Evolutionary conservation across 2,329 filamentous ascomycete genomes (phyloP).

Genomic region (Fusarium poae): DNA sequence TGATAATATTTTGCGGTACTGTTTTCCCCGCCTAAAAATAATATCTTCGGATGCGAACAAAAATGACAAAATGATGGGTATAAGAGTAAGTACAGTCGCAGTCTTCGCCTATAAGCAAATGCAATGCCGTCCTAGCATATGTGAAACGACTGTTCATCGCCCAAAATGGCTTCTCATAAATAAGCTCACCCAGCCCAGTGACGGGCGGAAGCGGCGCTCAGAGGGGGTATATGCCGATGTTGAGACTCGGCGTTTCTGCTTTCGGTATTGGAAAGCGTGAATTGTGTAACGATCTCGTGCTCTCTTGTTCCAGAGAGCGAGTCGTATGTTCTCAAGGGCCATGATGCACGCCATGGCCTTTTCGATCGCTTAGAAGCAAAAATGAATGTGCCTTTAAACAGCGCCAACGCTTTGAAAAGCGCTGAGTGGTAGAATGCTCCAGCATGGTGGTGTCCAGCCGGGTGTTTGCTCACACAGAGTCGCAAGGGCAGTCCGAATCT

Average conservation of each 20-base stretch:
- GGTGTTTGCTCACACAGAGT: constrained; percentile 51
- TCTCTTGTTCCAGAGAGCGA: neutral
- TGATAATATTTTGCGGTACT: constrained; percentile 20
- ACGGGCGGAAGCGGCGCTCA: constrained; percentile 17
- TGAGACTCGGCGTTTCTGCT: constrained; percentile 19
- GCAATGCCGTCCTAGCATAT: constrained; percentile 5
- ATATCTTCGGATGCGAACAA: neutral
- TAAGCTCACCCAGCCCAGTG: constrained; percentile 1
- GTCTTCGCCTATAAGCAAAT: constrained; percentile 11
- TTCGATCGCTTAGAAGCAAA: neutral
- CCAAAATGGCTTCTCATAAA: constrained; percentile 19
- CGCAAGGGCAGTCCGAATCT: constrained; percentile 55
- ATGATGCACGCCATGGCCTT: neutral
- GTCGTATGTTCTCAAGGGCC: neutral
- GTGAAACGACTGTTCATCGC: constrained; percentile 18
- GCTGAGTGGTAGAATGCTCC: constrained; percentile 55
- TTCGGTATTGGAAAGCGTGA: constrained; percentile 7
- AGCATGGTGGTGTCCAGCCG: constrained; percentile 53
- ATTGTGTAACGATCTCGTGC: neutral
- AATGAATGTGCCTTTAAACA: neutral
- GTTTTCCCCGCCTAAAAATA: constrained; percentile 22
- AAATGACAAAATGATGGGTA: constrained; percentile 17
- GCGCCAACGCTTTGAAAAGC: constrained; percentile 42
- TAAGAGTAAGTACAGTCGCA: constrained; percentile 18
- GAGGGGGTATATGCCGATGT: neutral